Evolutionary conservation across 306 rosid genomes (phyloP).

Genomic region (Inga leiocalycina): DNA sequence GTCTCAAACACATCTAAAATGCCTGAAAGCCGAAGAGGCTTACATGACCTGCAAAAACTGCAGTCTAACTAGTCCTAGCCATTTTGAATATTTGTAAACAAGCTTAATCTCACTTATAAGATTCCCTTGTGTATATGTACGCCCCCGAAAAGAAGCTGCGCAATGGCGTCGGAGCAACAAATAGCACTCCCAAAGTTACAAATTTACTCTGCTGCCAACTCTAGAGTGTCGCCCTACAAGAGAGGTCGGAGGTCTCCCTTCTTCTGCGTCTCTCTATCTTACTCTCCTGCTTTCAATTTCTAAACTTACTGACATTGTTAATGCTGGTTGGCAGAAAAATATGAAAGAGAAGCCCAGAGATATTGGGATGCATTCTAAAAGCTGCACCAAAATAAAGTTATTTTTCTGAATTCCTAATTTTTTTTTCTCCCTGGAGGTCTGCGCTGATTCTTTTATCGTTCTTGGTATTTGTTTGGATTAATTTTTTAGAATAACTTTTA

Average conservation of each 20-base stretch:
- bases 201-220: slow-evolving; percentile 60
- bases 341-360: slow-evolving; percentile 85
- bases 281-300: neutral
- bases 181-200: slow-evolving; percentile 51
- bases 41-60: neutral
- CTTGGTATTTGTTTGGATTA: too few relatives aligned
- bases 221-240: slow-evolving; percentile 74
- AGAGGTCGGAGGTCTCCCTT: slow-evolving; percentile 48
- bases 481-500: too few relatives aligned
- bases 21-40: neutral
- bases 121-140: slow-evolving; percentile 9
- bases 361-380: slow-evolving; percentile 96
- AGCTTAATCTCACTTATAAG: slow-evolving; percentile 32
- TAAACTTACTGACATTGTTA: neutral
- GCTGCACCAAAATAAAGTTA: slow-evolving; percentile 80
- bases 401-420: slow-evolving; percentile 22
- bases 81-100: neutral
- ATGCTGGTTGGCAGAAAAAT: slow-evolving; percentile 60
- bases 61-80: neutral
- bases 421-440: neutral
- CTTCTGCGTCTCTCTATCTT: slow-evolving; percentile 1
- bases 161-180: slow-evolving; percentile 64
- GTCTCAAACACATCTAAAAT: too few relatives aligned
- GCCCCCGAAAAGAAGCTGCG: slow-evolving; percentile 1
- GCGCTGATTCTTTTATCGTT: neutral